A percentile compares a stretch with the other conserved stretches of the same genome.
Conservation (phyloP, 768 basidiomycete genomes). For the Tylopilus sp. region DNA sequence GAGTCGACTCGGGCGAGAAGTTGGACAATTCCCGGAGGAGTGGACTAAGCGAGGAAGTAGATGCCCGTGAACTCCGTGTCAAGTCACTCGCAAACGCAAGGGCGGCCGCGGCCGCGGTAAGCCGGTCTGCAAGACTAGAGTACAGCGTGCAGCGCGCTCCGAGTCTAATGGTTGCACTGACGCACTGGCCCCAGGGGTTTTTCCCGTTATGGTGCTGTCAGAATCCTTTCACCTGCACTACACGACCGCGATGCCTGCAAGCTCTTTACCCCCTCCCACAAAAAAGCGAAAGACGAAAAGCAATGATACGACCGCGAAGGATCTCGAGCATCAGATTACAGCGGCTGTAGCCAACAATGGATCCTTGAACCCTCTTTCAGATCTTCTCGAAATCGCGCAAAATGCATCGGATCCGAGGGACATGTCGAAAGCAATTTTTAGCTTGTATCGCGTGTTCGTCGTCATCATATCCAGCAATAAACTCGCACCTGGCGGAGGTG, state of each 20-base stretch:
- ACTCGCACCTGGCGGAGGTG: conserved; percentile 47
- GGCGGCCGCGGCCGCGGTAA: no score
- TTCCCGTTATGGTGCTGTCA: conserved; percentile 1
- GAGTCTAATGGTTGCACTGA: no score
- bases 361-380: conserved; percentile 76
- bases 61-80: no score
- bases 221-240: not conserved
- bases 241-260: conserved; percentile 25
- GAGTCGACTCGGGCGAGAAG: no score
- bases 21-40: no score
- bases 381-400: conserved; percentile 62
- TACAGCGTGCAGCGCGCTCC: no score
- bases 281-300: conserved; percentile 48
- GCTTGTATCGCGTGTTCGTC: conserved; percentile 76
- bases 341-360: conserved; percentile 47
- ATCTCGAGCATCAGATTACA: conserved; percentile 55
- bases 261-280: conserved; percentile 49
- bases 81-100: no score
- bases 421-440: conserved; percentile 75
- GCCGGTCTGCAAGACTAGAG: no score
- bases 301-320: conserved; percentile 31
- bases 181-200: not conserved
- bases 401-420: conserved; percentile 48
- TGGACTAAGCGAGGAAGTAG: no score
- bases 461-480: conserved; percentile 56